phyloP scores from a whole-genome alignment of 305 asterid genomes.

The Fraxinus paxiana region DNA sequence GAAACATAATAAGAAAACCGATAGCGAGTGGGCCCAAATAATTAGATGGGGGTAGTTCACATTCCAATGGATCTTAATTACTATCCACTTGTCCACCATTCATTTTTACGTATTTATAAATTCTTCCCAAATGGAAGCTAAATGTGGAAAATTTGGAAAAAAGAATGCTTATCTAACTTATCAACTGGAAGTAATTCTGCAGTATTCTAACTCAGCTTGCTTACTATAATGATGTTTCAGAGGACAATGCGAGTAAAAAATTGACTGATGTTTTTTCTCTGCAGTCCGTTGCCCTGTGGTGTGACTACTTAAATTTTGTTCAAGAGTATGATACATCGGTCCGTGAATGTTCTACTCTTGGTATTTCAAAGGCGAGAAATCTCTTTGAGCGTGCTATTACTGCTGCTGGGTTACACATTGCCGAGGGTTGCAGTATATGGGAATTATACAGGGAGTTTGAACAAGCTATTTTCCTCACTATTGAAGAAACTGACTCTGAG shows the following conservation, averaged over 20 bases:
- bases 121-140: background rate
- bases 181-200: conserved; percentile 2
- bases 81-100: background rate
- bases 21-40: too few relatives aligned
- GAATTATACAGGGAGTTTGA: conserved; percentile 75
- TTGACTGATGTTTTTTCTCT: conserved; percentile 28
- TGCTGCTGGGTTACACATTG: conserved; percentile 77
- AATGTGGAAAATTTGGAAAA: background rate
- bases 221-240: conserved; percentile 18
- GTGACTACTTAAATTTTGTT: conserved; percentile 75
- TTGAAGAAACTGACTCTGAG: conserved; percentile 54
- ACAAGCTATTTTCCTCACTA: conserved; percentile 54
- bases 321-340: conserved; percentile 68
- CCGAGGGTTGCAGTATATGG: conserved; percentile 83
- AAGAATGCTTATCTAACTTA: background rate
- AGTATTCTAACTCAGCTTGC: background rate
- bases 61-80: background rate
- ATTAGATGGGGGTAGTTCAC: too few relatives aligned
- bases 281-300: conserved; percentile 89
- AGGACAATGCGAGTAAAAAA: conserved; percentile 14
- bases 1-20: too few relatives aligned
- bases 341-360: conserved; percentile 50
- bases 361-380: conserved; percentile 70
- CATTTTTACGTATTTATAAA: background rate
- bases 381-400: conserved; percentile 86